Evolutionary conservation across 2,329 filamentous ascomycete species (phyloP).

Genomic region (Diaporthe aspalathi): DNA sequence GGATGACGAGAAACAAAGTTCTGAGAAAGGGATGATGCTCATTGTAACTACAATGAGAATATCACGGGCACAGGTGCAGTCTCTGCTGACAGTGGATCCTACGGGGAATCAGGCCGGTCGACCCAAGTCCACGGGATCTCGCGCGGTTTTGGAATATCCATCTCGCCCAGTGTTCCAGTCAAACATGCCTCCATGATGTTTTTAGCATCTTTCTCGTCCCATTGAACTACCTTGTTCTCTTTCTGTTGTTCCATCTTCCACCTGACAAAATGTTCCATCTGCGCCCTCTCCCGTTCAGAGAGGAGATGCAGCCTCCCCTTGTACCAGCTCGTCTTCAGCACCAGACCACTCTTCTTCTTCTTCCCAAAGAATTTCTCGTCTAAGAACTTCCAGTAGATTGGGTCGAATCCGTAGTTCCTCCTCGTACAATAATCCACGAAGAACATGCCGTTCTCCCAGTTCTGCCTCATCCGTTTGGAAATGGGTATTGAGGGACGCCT

Average conservation of each 20-base stretch:
- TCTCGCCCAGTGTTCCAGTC: background rate
- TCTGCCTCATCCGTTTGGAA: conserved; percentile 8
- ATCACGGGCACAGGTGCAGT: no score
- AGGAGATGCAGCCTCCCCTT: conserved; percentile 21
- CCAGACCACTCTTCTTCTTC: background rate
- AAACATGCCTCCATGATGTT: background rate
- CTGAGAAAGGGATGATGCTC: no score
- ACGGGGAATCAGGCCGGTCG: background rate
- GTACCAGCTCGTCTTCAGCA: background rate
- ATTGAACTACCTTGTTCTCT: conserved; percentile 10
- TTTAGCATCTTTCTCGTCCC: conserved; percentile 19
- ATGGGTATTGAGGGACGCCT: background rate
- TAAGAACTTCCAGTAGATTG: conserved; percentile 30
- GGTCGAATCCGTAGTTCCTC: conserved; percentile 8
- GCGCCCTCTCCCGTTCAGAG: conserved; percentile 20
- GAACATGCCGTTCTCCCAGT: conserved; percentile 16
- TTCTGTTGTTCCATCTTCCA: conserved; percentile 24
- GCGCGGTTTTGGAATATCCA: conserved; percentile 9
- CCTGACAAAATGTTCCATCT: conserved; percentile 20
- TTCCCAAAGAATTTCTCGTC: conserved; percentile 24
- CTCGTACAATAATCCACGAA: conserved; percentile 19
- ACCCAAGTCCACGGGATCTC: background rate
- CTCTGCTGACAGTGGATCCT: background rate
- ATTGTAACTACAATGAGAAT: no score
- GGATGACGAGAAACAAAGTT: no score